Percentiles rank a stretch among this genome's conserved stretches.
Conservation (phyloP, 306 rosid species). For the Gleditsia sinensis region DNA sequence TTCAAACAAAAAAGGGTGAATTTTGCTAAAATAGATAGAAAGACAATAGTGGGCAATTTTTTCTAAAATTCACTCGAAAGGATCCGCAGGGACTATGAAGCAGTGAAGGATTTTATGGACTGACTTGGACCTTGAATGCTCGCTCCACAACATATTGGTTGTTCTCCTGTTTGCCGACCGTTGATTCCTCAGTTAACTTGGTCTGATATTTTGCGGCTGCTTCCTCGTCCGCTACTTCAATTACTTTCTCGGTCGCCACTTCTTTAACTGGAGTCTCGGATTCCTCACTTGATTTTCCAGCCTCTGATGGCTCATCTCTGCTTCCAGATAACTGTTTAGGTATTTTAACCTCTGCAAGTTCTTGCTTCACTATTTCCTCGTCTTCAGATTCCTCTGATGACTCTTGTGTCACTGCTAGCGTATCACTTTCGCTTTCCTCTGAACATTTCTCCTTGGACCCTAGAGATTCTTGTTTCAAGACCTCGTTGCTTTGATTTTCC, state of each 20-base stretch:
- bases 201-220: too few species aligned
- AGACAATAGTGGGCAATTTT: too few species aligned
- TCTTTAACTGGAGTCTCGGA: slow-evolving; percentile 5
- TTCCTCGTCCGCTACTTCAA: too few species aligned
- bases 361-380: neutral
- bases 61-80: too few species aligned
- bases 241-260: too few species aligned
- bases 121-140: neutral
- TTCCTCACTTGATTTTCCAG: neutral
- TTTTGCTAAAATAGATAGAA: too few species aligned
- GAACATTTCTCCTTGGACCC: neutral
- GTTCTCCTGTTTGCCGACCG: too few species aligned
- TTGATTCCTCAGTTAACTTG: too few species aligned
- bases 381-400: neutral
- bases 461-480: neutral
- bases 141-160: too few species aligned
- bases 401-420: neutral
- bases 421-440: neutral
- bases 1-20: too few species aligned
- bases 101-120: neutral
- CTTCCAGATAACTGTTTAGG: neutral
- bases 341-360: neutral
- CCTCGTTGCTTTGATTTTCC: neutral
- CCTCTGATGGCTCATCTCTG: neutral
- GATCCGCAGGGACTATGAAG: too few species aligned